These are phyloP conservation scores for Fusarium succisae DNA, from an alignment of 2,329 filamentous ascomycete genomes.

Conservation along the genomic window DNA sequence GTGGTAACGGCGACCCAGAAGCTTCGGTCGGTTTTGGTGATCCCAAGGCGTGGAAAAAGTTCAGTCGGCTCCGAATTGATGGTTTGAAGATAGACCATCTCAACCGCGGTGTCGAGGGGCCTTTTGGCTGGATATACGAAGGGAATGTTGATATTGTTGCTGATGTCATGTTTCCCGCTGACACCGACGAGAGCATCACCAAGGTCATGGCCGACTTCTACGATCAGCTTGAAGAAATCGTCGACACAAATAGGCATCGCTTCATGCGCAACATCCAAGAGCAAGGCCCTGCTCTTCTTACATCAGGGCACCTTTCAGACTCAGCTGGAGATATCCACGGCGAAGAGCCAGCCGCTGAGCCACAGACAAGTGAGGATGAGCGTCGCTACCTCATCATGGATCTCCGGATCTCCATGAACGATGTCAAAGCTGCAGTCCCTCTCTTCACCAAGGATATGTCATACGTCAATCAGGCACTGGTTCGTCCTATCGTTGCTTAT, in stretches of 20 bases:
- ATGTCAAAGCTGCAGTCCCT: slow-evolving; percentile 91
- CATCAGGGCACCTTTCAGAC: slow-evolving; percentile 48
- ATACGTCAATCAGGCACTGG: slow-evolving; percentile 94
- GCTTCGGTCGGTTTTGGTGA: slow-evolving; percentile 68
- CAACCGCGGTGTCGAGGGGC: slow-evolving; percentile 90
- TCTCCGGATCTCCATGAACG: slow-evolving; percentile 92
- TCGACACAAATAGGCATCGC: slow-evolving; percentile 78
- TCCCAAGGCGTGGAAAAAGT: slow-evolving; percentile 89
- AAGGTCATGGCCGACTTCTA: slow-evolving; percentile 99
- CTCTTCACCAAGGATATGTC: slow-evolving; percentile 92
- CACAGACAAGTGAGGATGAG: slow-evolving; percentile 59
- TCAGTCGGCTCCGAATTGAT: slow-evolving; percentile 91
- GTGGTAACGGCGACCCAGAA: slow-evolving; percentile 58
- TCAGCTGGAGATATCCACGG: slow-evolving; percentile 32
- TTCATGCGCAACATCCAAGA: slow-evolving; percentile 62
- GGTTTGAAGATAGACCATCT: slow-evolving; percentile 94
- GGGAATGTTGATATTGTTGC: slow-evolving; percentile 97
- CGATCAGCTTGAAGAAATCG: slow-evolving; percentile 92
- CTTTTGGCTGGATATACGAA: slow-evolving; percentile 97
- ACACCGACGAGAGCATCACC: slow-evolving; percentile 85
- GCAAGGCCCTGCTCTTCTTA: slow-evolving; percentile 40
- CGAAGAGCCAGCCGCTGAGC: slow-evolving; percentile 4
- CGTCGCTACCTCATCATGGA: slow-evolving; percentile 92
- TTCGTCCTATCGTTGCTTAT: slow-evolving; percentile 96
- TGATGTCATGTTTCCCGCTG: slow-evolving; percentile 92